A percentile compares a stretch with the other conserved stretches of the same genome.
Conservation (phyloP, 192 early-diverging fungal genomes). For the Thamnidium elegans region DNA sequence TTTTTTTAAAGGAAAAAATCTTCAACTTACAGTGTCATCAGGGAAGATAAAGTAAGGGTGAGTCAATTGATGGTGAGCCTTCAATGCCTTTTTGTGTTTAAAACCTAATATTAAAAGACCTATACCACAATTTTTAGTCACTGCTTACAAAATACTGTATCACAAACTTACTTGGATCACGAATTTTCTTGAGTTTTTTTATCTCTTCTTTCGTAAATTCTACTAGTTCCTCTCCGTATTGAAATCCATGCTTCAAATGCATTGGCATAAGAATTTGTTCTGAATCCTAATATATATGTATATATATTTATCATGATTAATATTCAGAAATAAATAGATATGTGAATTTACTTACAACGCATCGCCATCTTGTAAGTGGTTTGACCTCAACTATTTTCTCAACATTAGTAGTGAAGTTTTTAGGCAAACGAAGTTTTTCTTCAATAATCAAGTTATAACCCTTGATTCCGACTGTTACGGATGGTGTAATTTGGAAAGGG, state of each 20-base stretch:
- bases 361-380: constrained; percentile 57
- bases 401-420: constrained; percentile 47
- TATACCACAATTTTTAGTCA: constrained; percentile 17
- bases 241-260: constrained; percentile 69
- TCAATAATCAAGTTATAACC: constrained; percentile 62
- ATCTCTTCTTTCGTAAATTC: constrained; percentile 75
- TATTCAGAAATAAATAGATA: not conserved
- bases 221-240: constrained; percentile 64
- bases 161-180: constrained; percentile 54
- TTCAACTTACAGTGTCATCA: constrained; percentile 60
- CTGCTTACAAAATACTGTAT: not conserved
- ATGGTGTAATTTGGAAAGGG: constrained; percentile 58
- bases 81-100: constrained; percentile 47
- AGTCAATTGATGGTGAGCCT: constrained; percentile 58
- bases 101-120: constrained; percentile 73
- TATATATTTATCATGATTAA: constrained; percentile 19
- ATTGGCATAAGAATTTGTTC: constrained; percentile 40
- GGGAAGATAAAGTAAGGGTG: constrained; percentile 73
- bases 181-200: constrained; percentile 55
- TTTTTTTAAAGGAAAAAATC: not conserved
- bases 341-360: constrained; percentile 44
- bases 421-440: constrained; percentile 43
- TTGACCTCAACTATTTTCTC: constrained; percentile 54
- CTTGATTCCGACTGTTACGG: constrained; percentile 64
- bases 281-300: constrained; percentile 39